Evolutionary conservation across 2,329 filamentous ascomycete species (phyloP).

Genomic region (Ophiobolus disseminans): DNA sequence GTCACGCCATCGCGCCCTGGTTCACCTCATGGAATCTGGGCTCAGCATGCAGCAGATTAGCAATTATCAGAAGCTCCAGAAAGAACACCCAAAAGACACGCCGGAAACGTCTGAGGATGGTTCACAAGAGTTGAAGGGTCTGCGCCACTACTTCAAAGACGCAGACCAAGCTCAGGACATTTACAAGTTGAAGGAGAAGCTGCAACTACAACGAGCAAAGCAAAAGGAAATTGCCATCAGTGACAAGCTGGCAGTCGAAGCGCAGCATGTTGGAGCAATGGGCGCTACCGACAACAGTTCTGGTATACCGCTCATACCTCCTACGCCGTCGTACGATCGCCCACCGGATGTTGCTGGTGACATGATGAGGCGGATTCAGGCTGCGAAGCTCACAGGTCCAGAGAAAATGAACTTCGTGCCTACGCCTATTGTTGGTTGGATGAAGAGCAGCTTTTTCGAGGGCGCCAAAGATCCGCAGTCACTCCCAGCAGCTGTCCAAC

Average conservation of each 20-base stretch:
- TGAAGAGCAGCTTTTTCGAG: conserved; percentile 31
- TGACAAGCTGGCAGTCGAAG: conserved; percentile 32
- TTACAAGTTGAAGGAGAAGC: conserved; percentile 21
- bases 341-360: conserved; percentile 10
- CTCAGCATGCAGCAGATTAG: conserved; percentile 35
- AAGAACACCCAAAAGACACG: conserved; percentile 30
- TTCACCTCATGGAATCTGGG: conserved; percentile 40
- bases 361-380: conserved; percentile 16
- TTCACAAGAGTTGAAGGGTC: conserved; percentile 18
- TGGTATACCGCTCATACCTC: conserved; percentile 35
- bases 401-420: conserved; percentile 27
- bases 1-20: conserved; percentile 40
- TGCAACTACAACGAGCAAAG: conserved; percentile 20
- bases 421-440: conserved; percentile 20
- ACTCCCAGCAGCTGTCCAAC: neutral
- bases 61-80: conserved; percentile 36
- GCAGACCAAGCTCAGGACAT: conserved; percentile 24
- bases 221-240: conserved; percentile 38
- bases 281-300: conserved; percentile 12
- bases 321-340: conserved; percentile 18
- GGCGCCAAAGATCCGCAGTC: conserved; percentile 9
- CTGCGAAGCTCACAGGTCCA: neutral
- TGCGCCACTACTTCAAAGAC: conserved; percentile 37
- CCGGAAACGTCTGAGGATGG: conserved; percentile 12
- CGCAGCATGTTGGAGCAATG: conserved; percentile 21